A percentile compares a stretch with the other conserved stretches of the same genome.
phyloP scores from a whole-genome alignment of 2,329 filamentous ascomycete genomes.

The Dryadomyces sulphureus region DNA sequence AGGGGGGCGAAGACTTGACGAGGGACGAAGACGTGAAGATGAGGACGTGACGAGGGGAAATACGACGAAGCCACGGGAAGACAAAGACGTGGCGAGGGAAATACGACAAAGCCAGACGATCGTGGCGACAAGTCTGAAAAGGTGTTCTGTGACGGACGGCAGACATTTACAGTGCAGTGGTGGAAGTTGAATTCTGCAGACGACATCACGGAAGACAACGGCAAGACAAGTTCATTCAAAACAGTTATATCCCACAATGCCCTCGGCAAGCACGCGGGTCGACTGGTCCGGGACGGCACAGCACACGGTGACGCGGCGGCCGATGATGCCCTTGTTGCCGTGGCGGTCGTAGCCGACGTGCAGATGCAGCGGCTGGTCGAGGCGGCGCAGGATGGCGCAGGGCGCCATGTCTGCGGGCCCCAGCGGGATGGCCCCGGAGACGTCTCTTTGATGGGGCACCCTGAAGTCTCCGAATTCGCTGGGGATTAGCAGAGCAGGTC shows the following conservation, averaged over 20 bases:
- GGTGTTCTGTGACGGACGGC: too few species aligned
- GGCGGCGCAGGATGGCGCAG: conserved; percentile 1
- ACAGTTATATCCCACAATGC: conserved; percentile 11
- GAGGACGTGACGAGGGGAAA: too few species aligned
- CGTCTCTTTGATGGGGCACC: neutral
- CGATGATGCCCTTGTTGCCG: conserved; percentile 10
- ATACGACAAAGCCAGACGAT: too few species aligned
- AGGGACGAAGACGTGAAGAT: too few species aligned
- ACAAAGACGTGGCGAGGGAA: too few species aligned
- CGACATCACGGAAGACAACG: neutral
- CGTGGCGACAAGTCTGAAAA: too few species aligned
- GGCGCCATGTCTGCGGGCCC: neutral
- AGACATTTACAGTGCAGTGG: too few species aligned
- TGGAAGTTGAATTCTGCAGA: too few species aligned
- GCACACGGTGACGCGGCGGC: conserved; percentile 7
- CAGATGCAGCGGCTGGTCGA: conserved; percentile 7
- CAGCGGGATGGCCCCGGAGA: neutral
- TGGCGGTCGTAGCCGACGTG: conserved; percentile 10
- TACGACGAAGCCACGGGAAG: too few species aligned
- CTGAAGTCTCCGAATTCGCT: conserved; percentile 7
- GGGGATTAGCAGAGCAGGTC: neutral
- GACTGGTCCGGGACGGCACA: neutral
- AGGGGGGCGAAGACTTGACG: too few species aligned
- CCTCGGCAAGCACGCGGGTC: conserved; percentile 5
- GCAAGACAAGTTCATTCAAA: neutral